Base-by-base conservation (phyloP, 2,329 filamentous ascomycete genomes). In the Scedosporium minutisporum region DNA sequence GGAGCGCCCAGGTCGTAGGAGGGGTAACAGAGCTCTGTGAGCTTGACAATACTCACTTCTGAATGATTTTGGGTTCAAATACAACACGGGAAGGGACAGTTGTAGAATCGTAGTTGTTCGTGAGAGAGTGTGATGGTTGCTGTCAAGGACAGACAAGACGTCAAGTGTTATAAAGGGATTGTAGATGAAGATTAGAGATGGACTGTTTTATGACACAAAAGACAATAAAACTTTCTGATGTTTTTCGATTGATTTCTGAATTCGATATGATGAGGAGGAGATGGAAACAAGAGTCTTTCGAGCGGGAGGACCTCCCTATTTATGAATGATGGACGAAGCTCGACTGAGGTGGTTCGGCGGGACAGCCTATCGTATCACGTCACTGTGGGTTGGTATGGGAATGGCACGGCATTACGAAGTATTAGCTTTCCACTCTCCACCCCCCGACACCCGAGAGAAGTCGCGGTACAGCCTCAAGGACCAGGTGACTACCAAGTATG, bases 341-440 rank as follows among this genome's bases (percentile, higher is more conserved):
- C 46, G 60, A 5, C 46, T 33, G 46, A 33, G 21, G 42, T 33
- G 25, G 59, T 29, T 25, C 51, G 59, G n/a, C 29, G 29, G 27
- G 21, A 42, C 41, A 29, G 27, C 60, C 29, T 57, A 55, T 61
- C 48, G 42, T 48, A 51, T 61, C 60, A 61, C 60, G 60, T 61
- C 60, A 61, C 60, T 18, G 33, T 55, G 46, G 59, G 46, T 18
- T 46, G 48, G 55, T 58, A 21, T 16, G 25, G 25, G 16, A 58
- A 16, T 58, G 16, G 29, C 29, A 38, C 29, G 29, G 29, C 29
- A 38, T 38, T 38, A 38, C 29, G 29, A 38, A 38, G 29, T 38
- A 38, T 38, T 38, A 38, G 29, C 29, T 38, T 38, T 38, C 29
- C 29, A 38, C 29, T 12, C 9, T 38, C 29, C 9, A 38, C 29